Percentiles rank a stretch among this genome's conserved stretches.
Conservation (phyloP, 1,139 yeast species). For the Yamadazyma oceani region DNA sequence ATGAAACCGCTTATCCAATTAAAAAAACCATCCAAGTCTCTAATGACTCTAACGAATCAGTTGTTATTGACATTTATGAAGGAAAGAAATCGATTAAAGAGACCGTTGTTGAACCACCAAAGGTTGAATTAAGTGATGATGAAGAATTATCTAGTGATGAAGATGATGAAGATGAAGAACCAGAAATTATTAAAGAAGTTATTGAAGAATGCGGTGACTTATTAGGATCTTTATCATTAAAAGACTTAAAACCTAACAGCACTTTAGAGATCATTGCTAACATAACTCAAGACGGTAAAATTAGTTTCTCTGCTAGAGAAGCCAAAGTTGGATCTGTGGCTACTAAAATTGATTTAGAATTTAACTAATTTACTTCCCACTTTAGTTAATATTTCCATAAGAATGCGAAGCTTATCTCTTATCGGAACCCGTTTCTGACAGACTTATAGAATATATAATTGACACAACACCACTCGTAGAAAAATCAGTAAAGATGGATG, state of each 20-base stretch:
- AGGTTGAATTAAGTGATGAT: slow-evolving; percentile 33
- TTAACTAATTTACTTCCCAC: slow-evolving; percentile 9
- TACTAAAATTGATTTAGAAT: slow-evolving; percentile 48
- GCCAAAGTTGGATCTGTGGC: slow-evolving; percentile 64
- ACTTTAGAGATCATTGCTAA: slow-evolving; percentile 78
- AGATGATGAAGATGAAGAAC: slow-evolving; percentile 53
- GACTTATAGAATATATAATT: neutral
- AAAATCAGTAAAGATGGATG: slow-evolving; percentile 5
- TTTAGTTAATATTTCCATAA: slow-evolving; percentile 2
- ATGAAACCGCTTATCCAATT: slow-evolving; percentile 91
- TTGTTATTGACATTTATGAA: slow-evolving; percentile 74
- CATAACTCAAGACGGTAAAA: slow-evolving; percentile 79
- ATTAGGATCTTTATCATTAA: slow-evolving; percentile 77
- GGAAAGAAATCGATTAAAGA: slow-evolving; percentile 81
- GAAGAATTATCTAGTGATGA: slow-evolving; percentile 27
- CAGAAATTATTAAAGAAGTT: slow-evolving; percentile 72
- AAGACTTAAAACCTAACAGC: slow-evolving; percentile 67
- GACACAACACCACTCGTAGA: neutral
- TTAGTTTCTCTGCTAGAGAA: slow-evolving; percentile 84
- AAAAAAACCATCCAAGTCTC: slow-evolving; percentile 71
- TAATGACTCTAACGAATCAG: slow-evolving; percentile 61
- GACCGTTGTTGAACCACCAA: slow-evolving; percentile 67
- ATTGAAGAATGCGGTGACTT: slow-evolving; percentile 72
- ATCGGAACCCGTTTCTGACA: too few relatives aligned
- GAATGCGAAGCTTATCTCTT: too few relatives aligned